A percentile compares a stretch with the other conserved stretches of the same genome.
These are phyloP conservation scores for Candolleomyces efflorescens DNA, from an alignment of 768 basidiomycete genomes.

Conservation along the genomic window DNA sequence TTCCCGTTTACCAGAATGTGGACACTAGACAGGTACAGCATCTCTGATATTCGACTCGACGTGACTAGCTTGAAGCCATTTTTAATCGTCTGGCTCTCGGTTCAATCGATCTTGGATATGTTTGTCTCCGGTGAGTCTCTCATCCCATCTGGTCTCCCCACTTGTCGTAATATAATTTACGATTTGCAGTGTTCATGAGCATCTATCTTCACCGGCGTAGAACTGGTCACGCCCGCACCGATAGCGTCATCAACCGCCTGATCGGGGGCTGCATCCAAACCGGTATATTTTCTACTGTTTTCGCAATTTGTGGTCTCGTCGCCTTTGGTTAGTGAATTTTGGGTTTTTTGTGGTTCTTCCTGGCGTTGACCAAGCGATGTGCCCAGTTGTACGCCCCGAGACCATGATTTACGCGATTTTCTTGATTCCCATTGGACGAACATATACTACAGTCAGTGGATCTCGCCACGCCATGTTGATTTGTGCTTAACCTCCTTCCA, in stretches of 20 bases:
- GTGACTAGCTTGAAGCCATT: conserved; percentile 1
- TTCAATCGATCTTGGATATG: conserved; percentile 11
- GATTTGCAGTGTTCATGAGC: conserved; percentile 16
- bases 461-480: neutral
- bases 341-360: neutral
- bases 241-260: conserved; percentile 48
- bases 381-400: conserved; percentile 25
- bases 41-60: too few species aligned
- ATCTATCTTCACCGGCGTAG: conserved; percentile 34
- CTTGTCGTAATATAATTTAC: neutral
- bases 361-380: neutral
- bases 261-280: conserved; percentile 55
- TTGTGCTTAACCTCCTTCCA: neutral
- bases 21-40: neutral
- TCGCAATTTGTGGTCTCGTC: conserved; percentile 48
- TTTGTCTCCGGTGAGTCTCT: conserved; percentile 8
- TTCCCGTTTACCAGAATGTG: too few species aligned
- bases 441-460: conserved; percentile 45
- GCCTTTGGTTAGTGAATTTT: conserved; percentile 19
- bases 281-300: conserved; percentile 46
- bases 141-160: neutral
- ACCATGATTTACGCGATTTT: conserved; percentile 33
- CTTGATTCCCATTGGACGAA: conserved; percentile 31
- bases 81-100: conserved; percentile 7
- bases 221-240: conserved; percentile 49